Evolutionary conservation across 1,139 yeast genomes (phyloP), one percentile per base, ranked within the genome.

Genomic region (Sugiyamaella sp.): DNA sequence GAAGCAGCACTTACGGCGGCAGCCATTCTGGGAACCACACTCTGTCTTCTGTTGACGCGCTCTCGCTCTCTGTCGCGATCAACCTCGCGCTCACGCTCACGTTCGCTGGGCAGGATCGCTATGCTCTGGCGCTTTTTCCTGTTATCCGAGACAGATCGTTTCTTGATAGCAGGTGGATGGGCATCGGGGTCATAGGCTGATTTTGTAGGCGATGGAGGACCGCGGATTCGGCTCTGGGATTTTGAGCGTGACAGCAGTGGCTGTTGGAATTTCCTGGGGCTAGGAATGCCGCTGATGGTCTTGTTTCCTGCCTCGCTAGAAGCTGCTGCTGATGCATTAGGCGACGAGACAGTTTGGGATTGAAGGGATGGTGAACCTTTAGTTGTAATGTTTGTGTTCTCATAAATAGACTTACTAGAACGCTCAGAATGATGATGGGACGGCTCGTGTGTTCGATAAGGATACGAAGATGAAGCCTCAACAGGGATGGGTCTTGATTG

Each of bases 101-200:
- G 37, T n/a, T n/a, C n/a, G n/a, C n/a, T n/a, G 5, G 50, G 45
- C 8, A 29, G 14, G 8, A 29, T 29, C 14, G 43, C 27, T 25
- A 46, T 46, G 19, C 44, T 46, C 14, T 21, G 38, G 8, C 44
- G 33, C 27, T 46, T 38, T 19, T 38, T 46, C 32, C 22, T 46
- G 6, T 46, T 45, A n/a, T 46, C 50, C 16, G 50, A 46, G 12
- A 46, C 25, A 10, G 50, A 46, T 25, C 50, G 19, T n/a, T 46
- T 46, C 19, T 46, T 46, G 12, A n/a, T n/a, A 3, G 37, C 38
- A 4, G 49, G 49, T 19, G 43, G 50, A 12, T 46, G 33, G 16
- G 27, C 5, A 3, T 38, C 44, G 4, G 44, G 32, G 24, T 46
- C 50, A 10, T 33, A 27, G n/a, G 25, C 21, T 12, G 9, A 12